Conservation (phyloP, 768 basidiomycete genomes). For the Suillus americanus region DNA sequence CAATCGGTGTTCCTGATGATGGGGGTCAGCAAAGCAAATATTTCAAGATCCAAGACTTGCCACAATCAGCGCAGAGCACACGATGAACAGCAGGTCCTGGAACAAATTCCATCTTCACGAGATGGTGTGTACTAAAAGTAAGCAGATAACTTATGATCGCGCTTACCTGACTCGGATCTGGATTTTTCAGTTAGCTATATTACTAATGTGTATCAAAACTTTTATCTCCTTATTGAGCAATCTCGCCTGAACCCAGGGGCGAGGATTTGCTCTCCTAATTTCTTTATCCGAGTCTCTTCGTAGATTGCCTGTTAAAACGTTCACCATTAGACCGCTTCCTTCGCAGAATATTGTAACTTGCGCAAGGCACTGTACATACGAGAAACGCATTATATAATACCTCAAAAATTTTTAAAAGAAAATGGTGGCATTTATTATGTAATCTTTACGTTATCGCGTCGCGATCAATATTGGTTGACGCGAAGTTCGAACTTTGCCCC, state of each 20-base stretch:
- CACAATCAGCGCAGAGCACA: conserved; percentile 89
- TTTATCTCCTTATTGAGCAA: not conserved
- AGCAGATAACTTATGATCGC: not conserved
- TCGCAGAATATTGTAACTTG: not conserved
- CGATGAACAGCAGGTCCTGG: conserved; percentile 75
- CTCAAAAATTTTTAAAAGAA: not conserved
- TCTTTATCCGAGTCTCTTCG: not conserved
- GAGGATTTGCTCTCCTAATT: not conserved
- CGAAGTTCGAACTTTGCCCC: not conserved
- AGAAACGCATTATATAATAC: not conserved
- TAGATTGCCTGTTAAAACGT: not conserved
- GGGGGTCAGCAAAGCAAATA: conserved; percentile 6
- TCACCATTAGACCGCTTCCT: not conserved
- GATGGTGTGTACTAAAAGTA: not conserved
- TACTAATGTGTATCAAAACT: not conserved
- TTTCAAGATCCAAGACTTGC: conserved; percentile 36
- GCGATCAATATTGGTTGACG: conserved; percentile 1
- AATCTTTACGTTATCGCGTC: not conserved
- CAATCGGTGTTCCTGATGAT: conserved; percentile 72
- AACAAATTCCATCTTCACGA: conserved; percentile 68
- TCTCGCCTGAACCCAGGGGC: not conserved
- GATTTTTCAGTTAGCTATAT: not conserved
- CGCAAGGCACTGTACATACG: not conserved
- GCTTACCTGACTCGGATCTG: not conserved
- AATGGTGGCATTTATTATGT: not conserved